A percentile compares a stretch with the other conserved stretches of the same genome.
Conservation (phyloP, 2,329 filamentous ascomycete genomes). For the Neophaeococcomyces mojaviensis region DNA sequence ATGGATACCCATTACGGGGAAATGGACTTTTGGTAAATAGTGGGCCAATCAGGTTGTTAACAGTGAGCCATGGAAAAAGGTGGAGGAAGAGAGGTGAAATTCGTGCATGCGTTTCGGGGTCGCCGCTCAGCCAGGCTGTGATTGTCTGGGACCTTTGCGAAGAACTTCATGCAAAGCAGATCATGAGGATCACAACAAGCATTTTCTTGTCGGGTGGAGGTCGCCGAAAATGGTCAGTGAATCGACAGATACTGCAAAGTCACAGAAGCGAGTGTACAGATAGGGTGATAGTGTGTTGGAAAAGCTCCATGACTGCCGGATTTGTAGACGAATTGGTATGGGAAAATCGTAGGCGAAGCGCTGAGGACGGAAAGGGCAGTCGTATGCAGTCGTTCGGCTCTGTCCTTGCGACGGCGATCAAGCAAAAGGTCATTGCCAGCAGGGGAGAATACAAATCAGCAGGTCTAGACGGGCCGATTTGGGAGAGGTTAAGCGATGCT, state of each 20-base stretch:
- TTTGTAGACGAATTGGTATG: background rate
- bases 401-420: too few relatives aligned
- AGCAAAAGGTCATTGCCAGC: background rate
- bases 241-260: too few relatives aligned
- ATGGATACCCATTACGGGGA: too few relatives aligned
- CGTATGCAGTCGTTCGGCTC: too few relatives aligned
- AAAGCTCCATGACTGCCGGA: background rate
- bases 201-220: background rate
- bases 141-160: background rate
- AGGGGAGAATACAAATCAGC: constrained; percentile 7
- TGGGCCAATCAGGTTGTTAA: too few relatives aligned
- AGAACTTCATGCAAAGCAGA: too few relatives aligned
- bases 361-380: constrained; percentile 2
- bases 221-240: too few relatives aligned
- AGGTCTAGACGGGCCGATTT: constrained; percentile 7
- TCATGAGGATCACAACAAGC: background rate
- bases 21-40: too few relatives aligned
- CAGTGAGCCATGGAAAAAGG: too few relatives aligned
- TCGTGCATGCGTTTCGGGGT: background rate
- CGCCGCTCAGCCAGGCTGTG: background rate
- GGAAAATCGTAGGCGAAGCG: background rate
- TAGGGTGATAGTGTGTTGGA: background rate
- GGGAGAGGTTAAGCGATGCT: background rate
- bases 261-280: background rate
- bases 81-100: background rate